Evolutionary conservation across 345 rosid species (phyloP), one percentile per base, ranked within the genome.

Genomic region (Diplotaxis tenuifolia): DNA sequence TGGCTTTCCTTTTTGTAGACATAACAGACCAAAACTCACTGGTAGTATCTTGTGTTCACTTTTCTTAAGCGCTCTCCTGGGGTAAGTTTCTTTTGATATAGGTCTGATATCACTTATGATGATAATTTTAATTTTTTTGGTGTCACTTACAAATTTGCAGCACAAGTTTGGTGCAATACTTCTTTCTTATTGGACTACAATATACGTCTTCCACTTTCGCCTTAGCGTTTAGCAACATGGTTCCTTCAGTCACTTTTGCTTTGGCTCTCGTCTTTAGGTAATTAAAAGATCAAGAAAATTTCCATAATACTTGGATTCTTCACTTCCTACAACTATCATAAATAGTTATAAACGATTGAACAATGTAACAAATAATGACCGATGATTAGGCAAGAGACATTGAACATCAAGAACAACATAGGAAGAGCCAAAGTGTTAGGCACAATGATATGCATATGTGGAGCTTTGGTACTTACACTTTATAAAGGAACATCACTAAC

Each of bases 371-470:
- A 42, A 40, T 71, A 5, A 62, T 40, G 36, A 66, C n/a, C n/a
- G n/a, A 27, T 25, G 9, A 60, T 16, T 42, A 88, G 93, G 57
- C 74, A 76, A 77, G 93, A 88, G 80, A 88, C 47, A 18, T 59
- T 85, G 36, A 75, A 86, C 65, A 67, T 83, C 50, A 82, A 75
- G 73, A 75, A 65, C 42, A 82, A 74, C 21, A 71, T 82, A 16
- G 89, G 93, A 49, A 82, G 63, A 70, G 89, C 93, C 23, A 88
- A 86, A 64, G 69, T 86, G 42, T 5, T 82, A 0, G 93, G 91
- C 1, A 75, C 91, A 32, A 58, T 84, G 67, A 72, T 86, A 67
- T 85, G 90, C 55, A 76, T 86, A 29, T 76, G 85, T 23, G 91
- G 91, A 25, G 90, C 84, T 45, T 66, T 86, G 79, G 52, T 80